Evolutionary conservation across 257 asterid species (phyloP), one percentile per base, ranked within the genome.

Genomic region (Avicennia marina): DNA sequence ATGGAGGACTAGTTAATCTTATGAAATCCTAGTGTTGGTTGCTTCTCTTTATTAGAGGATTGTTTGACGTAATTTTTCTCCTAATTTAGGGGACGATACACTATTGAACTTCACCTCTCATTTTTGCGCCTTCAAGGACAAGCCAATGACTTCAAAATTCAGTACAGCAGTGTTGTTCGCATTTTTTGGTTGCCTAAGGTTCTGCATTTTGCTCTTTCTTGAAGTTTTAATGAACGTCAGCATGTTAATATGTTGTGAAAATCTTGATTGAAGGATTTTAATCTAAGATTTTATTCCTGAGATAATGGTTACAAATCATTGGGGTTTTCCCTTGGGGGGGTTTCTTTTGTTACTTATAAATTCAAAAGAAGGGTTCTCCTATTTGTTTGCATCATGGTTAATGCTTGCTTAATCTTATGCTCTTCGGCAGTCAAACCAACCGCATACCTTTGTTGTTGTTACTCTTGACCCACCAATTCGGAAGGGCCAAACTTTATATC

Each of bases 391-490:
- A 32, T 56, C 66, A 27, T 49, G 51, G 8, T 34, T 67, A 42
- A 27, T 60, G 70, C 38, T 49, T 60, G 70, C 38, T 49, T 34
- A 40, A 21, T 58, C 15, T 21, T 53, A 7, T 76, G 44, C 63
- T 25, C 41, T 56, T 66, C 43, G 76, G 83, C 95, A 91, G 98
- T 73, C 80, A 65, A 85, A 83, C 60, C 97, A 85, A 69, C 98
- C 96, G 1, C 95, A 85, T 67, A 91, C 98, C 22, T 85, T 88
- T 60, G 97, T 91, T 39, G 76, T 91, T 44, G 86, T 91, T 62
- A 85, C 95, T 38, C 95, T 91, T 72, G 98, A 91, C 64, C 98
- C 98, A 44, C 98, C 98, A 19, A 91, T 91, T 64, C 78, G 98
- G 78, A 91, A 91, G 77, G 96, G 98, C 46, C 98, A 91, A 77